Percentiles rank a stretch among this genome's conserved stretches.
Evolutionary conservation across 164 flowering plant species (phyloP).

Genomic region (Chloranthus sessilifolius): DNA sequence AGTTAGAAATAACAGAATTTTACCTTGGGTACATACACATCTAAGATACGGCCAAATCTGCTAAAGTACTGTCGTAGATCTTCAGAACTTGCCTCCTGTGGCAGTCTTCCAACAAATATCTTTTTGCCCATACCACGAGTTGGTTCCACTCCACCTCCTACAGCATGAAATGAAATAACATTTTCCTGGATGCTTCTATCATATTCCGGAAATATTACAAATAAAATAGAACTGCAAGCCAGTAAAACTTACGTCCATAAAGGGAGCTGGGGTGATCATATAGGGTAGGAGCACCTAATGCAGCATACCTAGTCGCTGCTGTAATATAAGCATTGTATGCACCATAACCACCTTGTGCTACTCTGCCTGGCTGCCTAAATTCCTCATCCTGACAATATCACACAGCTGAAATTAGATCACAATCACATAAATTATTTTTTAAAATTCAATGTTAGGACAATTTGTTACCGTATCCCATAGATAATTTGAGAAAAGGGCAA

Average conservation of each 20-base stretch:
- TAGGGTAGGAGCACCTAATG: conserved; percentile 91
- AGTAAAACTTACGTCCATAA: conserved; percentile 69
- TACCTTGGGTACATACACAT: conserved; percentile 97
- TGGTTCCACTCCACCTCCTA: conserved; percentile 44
- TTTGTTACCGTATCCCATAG: no score
- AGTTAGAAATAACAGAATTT: conserved; percentile 3
- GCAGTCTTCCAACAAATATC: conserved; percentile 96
- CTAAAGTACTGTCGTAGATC: conserved; percentile 90
- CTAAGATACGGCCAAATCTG: conserved; percentile 88
- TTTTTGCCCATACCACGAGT: conserved; percentile 73
- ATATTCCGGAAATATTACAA: neutral
- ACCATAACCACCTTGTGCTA: conserved; percentile 77
- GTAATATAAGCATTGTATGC: conserved; percentile 93
- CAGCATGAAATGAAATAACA: conserved; percentile 8
- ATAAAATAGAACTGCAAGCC: neutral
- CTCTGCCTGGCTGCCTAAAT: conserved; percentile 55
- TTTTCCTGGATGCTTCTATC: no score
- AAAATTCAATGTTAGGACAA: no score
- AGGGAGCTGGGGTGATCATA: conserved; percentile 77
- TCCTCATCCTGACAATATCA: conserved; percentile 65
- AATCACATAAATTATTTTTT: no score
- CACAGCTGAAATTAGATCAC: no score
- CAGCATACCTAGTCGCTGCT: conserved; percentile 97
- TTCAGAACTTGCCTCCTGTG: conserved; percentile 86
- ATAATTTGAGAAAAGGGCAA: no score